Evolutionary conservation across 768 basidiomycete species (phyloP), one percentile per base, ranked within the genome.

Genomic region (Boletus bicolor): DNA sequence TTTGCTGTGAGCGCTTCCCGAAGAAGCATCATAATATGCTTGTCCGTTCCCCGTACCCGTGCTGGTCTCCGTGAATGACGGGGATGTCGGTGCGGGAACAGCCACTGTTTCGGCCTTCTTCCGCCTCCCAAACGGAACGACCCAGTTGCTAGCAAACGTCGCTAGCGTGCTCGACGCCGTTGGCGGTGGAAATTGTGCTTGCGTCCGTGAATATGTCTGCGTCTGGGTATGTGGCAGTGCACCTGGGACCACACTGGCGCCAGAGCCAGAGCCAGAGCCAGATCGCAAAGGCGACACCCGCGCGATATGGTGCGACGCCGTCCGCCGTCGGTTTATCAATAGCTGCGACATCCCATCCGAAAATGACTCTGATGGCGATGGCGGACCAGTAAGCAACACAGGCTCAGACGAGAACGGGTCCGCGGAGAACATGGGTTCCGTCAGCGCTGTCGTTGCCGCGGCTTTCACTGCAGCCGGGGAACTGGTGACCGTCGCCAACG

Each of bases 371-470:
- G 82, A 80, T 0, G 86, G 82, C 2, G 85, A 85, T 3, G 86
- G 82, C 10, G 81, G 78, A 14, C 72, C 66, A 3, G 75, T 74
- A 64, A 64, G 64, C 36, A 56, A 47, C 7, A 61, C 55, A 11
- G 58, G 17, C 14, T 72, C 69, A 12, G 53, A 58, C 6, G 68
- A 58, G 24, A 80, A 76, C 0, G 81, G 73, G 3, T 77, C 73
- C 1, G 81, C 75, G 8, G 78, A 75, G 12, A 80, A 60, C 7
- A 78, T 72, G 46, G 79, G 78, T 26, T 85, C 87, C 28, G 83
- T 80, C 35, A 88, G 60, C 7, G 87, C 88, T 3, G 82, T 89
- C 7, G 89, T 88, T 4, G 87, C 78, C 19, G 79, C 78, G 0
- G 84, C 85, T 68, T 90, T 89, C 1, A 78, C 69, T 19, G 72